phyloP scores from a whole-genome alignment of 345 rosid species.

The Angophora floribunda region DNA sequence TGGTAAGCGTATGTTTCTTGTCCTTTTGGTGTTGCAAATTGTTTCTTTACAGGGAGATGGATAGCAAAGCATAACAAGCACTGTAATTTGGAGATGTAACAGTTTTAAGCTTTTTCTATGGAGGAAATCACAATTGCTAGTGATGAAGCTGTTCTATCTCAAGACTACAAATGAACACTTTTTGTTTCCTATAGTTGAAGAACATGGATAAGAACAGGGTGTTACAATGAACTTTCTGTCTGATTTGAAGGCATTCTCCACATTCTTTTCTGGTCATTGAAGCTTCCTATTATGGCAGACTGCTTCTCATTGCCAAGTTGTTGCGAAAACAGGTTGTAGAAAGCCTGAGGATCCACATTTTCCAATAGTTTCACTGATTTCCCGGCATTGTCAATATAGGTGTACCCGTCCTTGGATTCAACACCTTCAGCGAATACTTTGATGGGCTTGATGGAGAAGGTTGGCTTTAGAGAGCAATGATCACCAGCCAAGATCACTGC shows the following conservation, averaged over 20 bases:
- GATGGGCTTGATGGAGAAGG: slow-evolving; percentile 20
- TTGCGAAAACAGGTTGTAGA: slow-evolving; percentile 28
- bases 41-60: background rate
- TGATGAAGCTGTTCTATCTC: background rate
- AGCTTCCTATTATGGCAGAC: slow-evolving; percentile 70
- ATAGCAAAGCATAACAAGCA: background rate
- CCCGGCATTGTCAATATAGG: slow-evolving; percentile 26
- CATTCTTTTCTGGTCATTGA: slow-evolving; percentile 49
- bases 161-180: background rate
- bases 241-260: slow-evolving; percentile 44
- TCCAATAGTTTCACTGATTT: slow-evolving; percentile 36
- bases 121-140: background rate
- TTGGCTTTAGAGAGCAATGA: slow-evolving; percentile 24
- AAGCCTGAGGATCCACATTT: slow-evolving; percentile 24
- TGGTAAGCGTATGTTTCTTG: background rate
- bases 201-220: background rate
- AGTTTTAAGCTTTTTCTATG: background rate
- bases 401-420: slow-evolving; percentile 51
- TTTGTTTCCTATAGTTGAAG: background rate
- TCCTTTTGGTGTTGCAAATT: background rate
- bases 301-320: slow-evolving; percentile 38
- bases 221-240: background rate
- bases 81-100: background rate
- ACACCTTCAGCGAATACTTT: slow-evolving; percentile 44
- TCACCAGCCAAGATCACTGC: slow-evolving; percentile 46